Conservation (phyloP, 116 monocot species). For the Cymodocea nodosa region DNA sequence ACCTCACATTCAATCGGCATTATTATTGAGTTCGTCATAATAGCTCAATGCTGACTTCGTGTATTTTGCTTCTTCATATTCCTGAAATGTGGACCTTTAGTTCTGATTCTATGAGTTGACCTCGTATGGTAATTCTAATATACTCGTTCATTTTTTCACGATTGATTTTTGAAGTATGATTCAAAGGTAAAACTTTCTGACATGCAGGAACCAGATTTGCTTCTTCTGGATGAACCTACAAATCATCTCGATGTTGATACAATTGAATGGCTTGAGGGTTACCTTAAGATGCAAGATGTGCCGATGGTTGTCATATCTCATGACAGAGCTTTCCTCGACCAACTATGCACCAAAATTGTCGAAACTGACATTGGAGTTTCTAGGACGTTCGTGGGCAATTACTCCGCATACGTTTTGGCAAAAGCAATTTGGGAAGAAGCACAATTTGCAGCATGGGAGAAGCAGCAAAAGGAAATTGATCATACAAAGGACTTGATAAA, state of each 20-base stretch:
- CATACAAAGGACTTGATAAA: conserved; percentile 78
- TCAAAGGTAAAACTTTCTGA: not conserved
- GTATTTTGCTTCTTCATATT: not conserved
- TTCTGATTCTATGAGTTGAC: too few relatives aligned
- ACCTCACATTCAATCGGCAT: too few relatives aligned
- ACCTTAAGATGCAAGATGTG: conserved; percentile 78
- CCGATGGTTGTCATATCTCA: conserved; percentile 99
- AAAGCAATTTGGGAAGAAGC: conserved; percentile 72
- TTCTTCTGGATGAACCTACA: conserved; percentile 96
- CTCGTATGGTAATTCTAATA: too few relatives aligned
- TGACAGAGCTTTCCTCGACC: conserved; percentile 94
- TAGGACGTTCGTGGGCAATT: conserved; percentile 79
- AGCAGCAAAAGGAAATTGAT: conserved; percentile 95
- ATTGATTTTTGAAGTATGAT: too few relatives aligned
- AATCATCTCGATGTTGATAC: conserved; percentile 97
- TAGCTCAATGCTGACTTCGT: not conserved
- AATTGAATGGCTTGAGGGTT: conserved; percentile 91
- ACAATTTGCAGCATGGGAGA: conserved; percentile 86
- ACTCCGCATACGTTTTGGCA: conserved; percentile 68
- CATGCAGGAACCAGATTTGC: conserved; percentile 87
- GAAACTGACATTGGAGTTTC: conserved; percentile 98
- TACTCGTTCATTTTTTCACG: not conserved
- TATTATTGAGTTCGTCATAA: too few relatives aligned
- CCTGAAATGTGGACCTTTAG: too few relatives aligned
- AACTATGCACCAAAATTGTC: conserved; percentile 88